Conservation (phyloP, 2,329 filamentous ascomycete genomes). For the Monilinia vaccinii-corymbosi region DNA sequence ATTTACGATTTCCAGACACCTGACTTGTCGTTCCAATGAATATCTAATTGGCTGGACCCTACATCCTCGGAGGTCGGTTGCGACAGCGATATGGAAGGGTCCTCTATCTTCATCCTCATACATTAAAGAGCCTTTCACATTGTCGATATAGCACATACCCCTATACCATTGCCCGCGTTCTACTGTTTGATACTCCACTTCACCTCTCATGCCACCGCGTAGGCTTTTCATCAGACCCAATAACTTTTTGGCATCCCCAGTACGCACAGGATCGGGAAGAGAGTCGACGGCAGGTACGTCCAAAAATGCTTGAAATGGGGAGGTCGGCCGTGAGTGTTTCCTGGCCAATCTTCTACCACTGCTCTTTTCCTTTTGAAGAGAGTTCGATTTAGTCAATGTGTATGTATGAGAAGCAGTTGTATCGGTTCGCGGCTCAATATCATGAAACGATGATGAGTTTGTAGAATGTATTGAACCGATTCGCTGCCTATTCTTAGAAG, state of each 20-base stretch:
- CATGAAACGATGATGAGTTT: constrained; percentile 43
- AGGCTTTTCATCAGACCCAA: constrained; percentile 68
- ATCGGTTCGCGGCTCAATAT: constrained; percentile 34
- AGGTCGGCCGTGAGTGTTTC: constrained; percentile 45
- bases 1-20: constrained; percentile 46
- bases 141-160: constrained; percentile 71
- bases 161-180: constrained; percentile 54
- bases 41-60: constrained; percentile 50
- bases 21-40: constrained; percentile 34
- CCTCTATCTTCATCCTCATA: constrained; percentile 62
- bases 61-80: constrained; percentile 69
- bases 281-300: constrained; percentile 51
- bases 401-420: constrained; percentile 32
- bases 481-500: constrained; percentile 46
- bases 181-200: constrained; percentile 61
- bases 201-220: constrained; percentile 71
- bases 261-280: constrained; percentile 49
- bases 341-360: constrained; percentile 43
- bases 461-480: constrained; percentile 64
- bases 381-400: constrained; percentile 28
- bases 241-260: constrained; percentile 62
- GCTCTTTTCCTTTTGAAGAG: constrained; percentile 32
- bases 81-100: constrained; percentile 54
- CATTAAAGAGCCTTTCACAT: constrained; percentile 64
- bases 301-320: constrained; percentile 37